Evolutionary conservation across 1,284 basidiomycete species (phyloP).

Genomic region (Pyrrhoderma lamaoense): DNA sequence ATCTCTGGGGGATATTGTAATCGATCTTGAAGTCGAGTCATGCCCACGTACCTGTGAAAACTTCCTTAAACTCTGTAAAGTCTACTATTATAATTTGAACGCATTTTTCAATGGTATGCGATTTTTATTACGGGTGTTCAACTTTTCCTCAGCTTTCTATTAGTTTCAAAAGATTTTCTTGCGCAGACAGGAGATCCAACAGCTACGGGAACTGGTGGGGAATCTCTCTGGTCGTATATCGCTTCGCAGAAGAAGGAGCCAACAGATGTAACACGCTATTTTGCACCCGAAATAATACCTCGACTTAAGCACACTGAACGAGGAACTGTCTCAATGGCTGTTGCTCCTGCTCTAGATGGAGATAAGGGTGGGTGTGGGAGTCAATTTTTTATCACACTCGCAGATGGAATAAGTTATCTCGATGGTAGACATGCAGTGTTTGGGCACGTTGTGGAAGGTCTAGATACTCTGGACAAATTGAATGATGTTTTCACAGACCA

Average conservation of each 20-base stretch:
- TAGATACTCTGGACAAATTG: conserved; percentile 88
- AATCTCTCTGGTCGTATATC: conserved; percentile 75
- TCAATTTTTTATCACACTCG: conserved; percentile 95
- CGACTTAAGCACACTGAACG: conserved; percentile 79
- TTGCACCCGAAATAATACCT: conserved; percentile 73
- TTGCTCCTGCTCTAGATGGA: conserved; percentile 66
- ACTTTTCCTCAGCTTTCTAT: background rate
- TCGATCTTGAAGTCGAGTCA: conserved; percentile 88
- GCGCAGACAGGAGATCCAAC: conserved; percentile 93
- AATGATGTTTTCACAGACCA: conserved; percentile 89
- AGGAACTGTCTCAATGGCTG: conserved; percentile 94
- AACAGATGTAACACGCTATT: conserved; percentile 59
- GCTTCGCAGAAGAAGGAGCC: conserved; percentile 38
- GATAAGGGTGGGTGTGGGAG: conserved; percentile 79
- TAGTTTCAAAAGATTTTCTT: conserved; percentile 94
- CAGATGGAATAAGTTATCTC: conserved; percentile 87
- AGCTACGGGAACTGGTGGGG: conserved; percentile 90
- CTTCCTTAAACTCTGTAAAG: conserved; percentile 95
- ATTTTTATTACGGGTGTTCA: background rate
- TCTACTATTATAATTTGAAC: conserved; percentile 94
- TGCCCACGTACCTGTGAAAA: conserved; percentile 91
- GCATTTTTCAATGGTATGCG: conserved; percentile 89
- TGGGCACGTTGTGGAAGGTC: conserved; percentile 90
- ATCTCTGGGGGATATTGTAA: conserved; percentile 90
- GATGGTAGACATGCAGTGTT: conserved; percentile 96